Conservation (phyloP, 768 basidiomycete species). For the Mycena latifolia region DNA sequence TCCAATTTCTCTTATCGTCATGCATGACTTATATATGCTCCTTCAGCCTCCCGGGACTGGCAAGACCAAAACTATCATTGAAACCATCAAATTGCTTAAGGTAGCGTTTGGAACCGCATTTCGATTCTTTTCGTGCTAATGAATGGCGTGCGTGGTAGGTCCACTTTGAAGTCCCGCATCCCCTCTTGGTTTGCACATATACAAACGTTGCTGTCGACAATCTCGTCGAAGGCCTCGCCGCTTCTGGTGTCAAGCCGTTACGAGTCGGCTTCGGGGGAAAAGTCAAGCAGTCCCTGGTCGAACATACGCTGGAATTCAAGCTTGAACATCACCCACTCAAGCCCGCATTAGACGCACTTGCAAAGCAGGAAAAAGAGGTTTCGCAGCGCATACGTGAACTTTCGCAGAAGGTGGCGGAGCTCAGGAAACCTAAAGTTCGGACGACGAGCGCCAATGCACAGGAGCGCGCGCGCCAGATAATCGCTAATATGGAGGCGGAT, state of each 20-base stretch:
- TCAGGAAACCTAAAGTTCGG: slow-evolving; percentile 44
- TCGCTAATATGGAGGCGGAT: slow-evolving; percentile 28
- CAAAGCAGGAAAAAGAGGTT: slow-evolving; percentile 52
- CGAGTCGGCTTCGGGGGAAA: slow-evolving; percentile 78
- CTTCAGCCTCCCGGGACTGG: slow-evolving; percentile 90
- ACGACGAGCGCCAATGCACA: background rate
- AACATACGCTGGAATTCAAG: slow-evolving; percentile 74
- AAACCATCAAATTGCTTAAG: slow-evolving; percentile 85
- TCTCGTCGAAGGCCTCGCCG: slow-evolving; percentile 80
- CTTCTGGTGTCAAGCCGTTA: slow-evolving; percentile 75
- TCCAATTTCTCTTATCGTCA: slow-evolving; percentile 5
- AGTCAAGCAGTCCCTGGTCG: slow-evolving; percentile 65
- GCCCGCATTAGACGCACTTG: slow-evolving; percentile 53
- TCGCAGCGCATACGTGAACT: slow-evolving; percentile 42
- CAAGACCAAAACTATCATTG: slow-evolving; percentile 94
- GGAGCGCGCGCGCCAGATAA: slow-evolving; percentile 11
- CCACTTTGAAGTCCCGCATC: slow-evolving; percentile 86
- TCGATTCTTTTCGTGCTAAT: background rate
- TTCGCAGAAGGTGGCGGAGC: slow-evolving; percentile 39
- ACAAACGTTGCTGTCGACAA: slow-evolving; percentile 96
- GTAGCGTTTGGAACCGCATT: slow-evolving; percentile 45
- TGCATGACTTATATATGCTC: slow-evolving; percentile 4
- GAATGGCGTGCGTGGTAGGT: slow-evolving; percentile 57
- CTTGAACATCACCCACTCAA: slow-evolving; percentile 72
- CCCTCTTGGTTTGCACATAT: slow-evolving; percentile 92